Evolutionary conservation across 1,284 basidiomycete genomes (phyloP), one percentile per base, ranked within the genome.

Genomic region (Coniferiporia sulphurascens): DNA sequence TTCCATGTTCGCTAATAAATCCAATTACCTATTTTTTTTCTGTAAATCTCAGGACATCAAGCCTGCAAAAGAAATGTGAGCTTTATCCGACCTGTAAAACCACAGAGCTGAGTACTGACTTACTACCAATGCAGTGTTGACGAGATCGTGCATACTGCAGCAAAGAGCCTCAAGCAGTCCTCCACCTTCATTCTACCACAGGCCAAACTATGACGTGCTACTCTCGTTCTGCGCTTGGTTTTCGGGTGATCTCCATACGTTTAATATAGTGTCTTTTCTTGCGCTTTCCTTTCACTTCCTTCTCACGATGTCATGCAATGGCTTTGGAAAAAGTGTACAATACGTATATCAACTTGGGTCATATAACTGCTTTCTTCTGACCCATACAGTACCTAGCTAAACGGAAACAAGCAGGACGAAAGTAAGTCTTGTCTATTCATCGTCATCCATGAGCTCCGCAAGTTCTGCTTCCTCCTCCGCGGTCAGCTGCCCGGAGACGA

Each of bases 401-500:
- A 41, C 38, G 38, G 15, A 41, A 15, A 10, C 9, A 8, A 41
- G 9, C 3, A 10, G 38, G 15, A 8, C 15, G 15, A 41, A 19
- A 3, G 44, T 6, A 46, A 19, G 43, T 45, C 27, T 27, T 27
- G 27, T 27, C 27, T 48, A 51, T 43, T 56, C 52, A 48, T 83
- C 80, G 27, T 79, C 78, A 51, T 78, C 84, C 80, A 93, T 81
- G 27, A 94, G 72, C 66, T 93, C 91, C 35, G 85, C 90, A 19
- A 95, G 77, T 68, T 94, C 91, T 35, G 82, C 78, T 65, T 90
- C 89, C 71, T 91, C 89, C 55, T 91, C 89, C 64, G 87, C 87
- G 6, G 87, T 84, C 65, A 90, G 69, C 50, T 72, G 69, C 53
- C 74, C 75, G 58, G 27, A 17, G n/a, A 32, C 9, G 8, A 45